Evolutionary conservation across 1,284 basidiomycete genomes (phyloP), one percentile per base, ranked within the genome.

Genomic region (Trametes versicolor): DNA sequence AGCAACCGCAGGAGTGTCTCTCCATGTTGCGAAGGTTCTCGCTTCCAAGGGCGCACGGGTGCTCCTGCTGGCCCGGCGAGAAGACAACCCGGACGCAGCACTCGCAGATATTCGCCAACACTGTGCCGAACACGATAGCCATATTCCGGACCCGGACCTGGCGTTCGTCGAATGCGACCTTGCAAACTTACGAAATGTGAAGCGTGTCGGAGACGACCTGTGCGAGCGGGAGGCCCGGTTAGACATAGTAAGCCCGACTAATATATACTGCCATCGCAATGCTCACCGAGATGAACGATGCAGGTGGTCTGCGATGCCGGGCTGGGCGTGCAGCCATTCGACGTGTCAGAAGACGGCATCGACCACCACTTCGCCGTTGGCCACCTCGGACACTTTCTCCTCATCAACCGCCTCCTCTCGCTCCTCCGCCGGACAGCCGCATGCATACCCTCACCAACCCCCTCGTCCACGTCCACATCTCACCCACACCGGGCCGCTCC

Each of bases 321-420:
- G 13, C 76, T 83, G 63, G 82, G 82, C 68, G 72, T 79, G 43
- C 81, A 82, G 67, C 72, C 74, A 41, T 83, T 77, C 69, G 78
- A 76, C 34, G 66, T 78, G 9, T 75, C 77, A 49, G 70, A 66
- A n/a, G 81, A 81, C 63, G 77, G 76, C 17, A 73, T 82, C 53
- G 81, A 83, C 64, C 73, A 77, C 36, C 77, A 80, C 72, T 80
- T 82, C 59, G 74, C 75, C 27, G 73, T 78, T 62, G 79, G 79
- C 70, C 76, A 80, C 52, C 77, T 82, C 54, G 80, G 80, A 0
- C 81, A 84, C 72, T 81, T 80, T 74, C 75, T 80, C 68, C 77
- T 80, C 65, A 76, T 81, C 72, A 83, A 83, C 73, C 79, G 73
- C 34, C 75, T 83, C 60, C 79, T 83, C 62, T 81, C 81, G 1